Evolutionary conservation across 225 moss, liverwort and hornwort species (phyloP).

Genomic region (Bryum argenteum): DNA sequence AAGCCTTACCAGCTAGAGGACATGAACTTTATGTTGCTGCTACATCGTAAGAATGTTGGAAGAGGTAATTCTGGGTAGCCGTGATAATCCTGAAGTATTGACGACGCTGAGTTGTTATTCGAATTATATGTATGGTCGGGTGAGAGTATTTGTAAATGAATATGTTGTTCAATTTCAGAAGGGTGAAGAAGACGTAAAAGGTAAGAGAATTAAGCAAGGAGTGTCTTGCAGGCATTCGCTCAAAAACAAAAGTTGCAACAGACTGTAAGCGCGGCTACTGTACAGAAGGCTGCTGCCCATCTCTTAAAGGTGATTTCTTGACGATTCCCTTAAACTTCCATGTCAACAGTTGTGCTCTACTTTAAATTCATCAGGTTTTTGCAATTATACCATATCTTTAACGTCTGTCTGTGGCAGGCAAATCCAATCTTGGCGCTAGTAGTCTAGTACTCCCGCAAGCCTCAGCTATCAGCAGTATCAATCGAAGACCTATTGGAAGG

Average conservation of each 20-base stretch:
- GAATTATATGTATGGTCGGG: slow-evolving; percentile 20
- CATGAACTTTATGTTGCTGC: slow-evolving; percentile 89
- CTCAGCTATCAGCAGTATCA: slow-evolving; percentile 75
- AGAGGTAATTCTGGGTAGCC: slow-evolving; percentile 50
- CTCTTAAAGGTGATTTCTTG: slow-evolving; percentile 69
- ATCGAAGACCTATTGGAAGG: slow-evolving; percentile 71
- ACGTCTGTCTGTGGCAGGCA: slow-evolving; percentile 48
- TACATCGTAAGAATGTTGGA: slow-evolving; percentile 86
- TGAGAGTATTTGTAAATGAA: slow-evolving; percentile 3
- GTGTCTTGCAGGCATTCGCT: slow-evolving; percentile 66
- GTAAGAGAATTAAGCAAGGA: neutral
- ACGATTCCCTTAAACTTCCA: neutral
- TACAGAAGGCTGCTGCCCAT: slow-evolving; percentile 79
- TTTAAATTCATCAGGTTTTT: neutral
- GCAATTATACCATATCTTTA: neutral
- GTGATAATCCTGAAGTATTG: slow-evolving; percentile 12
- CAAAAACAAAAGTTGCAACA: slow-evolving; percentile 93
- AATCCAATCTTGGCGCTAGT: slow-evolving; percentile 88
- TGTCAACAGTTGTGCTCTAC: neutral
- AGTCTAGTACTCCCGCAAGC: slow-evolving; percentile 94
- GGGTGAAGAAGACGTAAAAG: neutral
- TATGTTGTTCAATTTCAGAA: neutral
- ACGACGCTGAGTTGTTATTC: neutral
- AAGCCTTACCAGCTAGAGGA: slow-evolving; percentile 96
- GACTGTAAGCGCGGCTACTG: slow-evolving; percentile 62